phyloP scores from a whole-genome alignment of 2,329 filamentous ascomycete genomes.

The Pseudogymnoascus destructans region DNA sequence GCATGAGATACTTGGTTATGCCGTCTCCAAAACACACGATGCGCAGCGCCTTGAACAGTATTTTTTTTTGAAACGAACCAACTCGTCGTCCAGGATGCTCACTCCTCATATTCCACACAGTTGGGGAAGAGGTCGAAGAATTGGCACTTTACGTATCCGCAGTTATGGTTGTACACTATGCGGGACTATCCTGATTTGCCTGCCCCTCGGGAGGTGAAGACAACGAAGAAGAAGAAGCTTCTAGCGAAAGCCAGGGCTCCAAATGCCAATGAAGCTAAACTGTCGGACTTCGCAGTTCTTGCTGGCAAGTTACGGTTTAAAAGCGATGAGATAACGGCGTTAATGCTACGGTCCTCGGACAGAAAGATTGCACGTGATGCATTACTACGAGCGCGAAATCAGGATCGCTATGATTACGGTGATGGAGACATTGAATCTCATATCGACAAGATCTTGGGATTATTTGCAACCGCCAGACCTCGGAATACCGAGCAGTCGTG shows the following conservation, averaged over 20 bases:
- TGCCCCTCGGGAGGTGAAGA: constrained; percentile 14
- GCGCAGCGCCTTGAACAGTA: not conserved
- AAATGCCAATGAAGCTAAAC: constrained; percentile 10
- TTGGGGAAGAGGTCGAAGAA: not conserved
- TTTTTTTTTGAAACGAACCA: not conserved
- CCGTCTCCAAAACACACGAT: constrained; percentile 14
- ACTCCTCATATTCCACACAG: not conserved
- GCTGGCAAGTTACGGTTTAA: constrained; percentile 12
- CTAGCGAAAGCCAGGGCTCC: constrained; percentile 12
- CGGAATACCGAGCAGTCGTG: not conserved
- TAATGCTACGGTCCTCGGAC: not conserved
- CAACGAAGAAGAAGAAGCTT: constrained; percentile 14
- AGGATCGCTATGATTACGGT: not conserved
- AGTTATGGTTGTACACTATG: constrained; percentile 26
- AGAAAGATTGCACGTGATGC: not conserved
- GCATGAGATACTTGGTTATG: constrained; percentile 22
- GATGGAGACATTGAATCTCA: not conserved
- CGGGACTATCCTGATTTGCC: constrained; percentile 19
- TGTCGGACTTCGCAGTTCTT: constrained; percentile 12
- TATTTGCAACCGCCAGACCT: not conserved
- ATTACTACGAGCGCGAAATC: not conserved
- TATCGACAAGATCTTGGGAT: not conserved
- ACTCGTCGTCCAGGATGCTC: too few species aligned
- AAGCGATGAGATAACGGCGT: constrained; percentile 11
- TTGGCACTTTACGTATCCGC: constrained; percentile 15